Evolutionary conservation across 192 early-diverging fungal species (phyloP).

Genomic region (Backusella tuberculispora): DNA sequence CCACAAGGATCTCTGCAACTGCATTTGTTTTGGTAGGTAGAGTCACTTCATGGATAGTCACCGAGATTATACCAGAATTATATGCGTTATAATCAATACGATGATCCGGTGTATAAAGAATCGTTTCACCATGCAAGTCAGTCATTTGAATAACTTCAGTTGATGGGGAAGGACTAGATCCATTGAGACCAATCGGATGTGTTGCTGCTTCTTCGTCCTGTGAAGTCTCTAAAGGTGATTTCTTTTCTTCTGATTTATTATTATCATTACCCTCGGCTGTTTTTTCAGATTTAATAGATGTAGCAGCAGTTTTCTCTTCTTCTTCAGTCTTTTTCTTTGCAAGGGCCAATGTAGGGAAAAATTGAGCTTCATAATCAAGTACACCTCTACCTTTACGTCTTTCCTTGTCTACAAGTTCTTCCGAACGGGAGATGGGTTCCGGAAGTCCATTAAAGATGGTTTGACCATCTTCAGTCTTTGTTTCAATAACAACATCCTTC

Average conservation of each 20-base stretch:
- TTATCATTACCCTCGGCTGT: background rate
- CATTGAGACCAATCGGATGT: slow-evolving; percentile 1
- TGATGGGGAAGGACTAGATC: background rate
- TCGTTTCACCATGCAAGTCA: slow-evolving; percentile 41
- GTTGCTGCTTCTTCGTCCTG: background rate
- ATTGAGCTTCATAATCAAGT: background rate
- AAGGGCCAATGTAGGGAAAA: slow-evolving; percentile 21
- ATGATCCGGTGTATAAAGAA: slow-evolving; percentile 30
- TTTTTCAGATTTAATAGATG: background rate
- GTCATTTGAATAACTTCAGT: background rate
- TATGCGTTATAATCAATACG: slow-evolving; percentile 36
- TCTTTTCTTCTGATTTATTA: too few relatives aligned
- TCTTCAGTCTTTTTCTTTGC: background rate
- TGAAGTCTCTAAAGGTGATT: background rate
- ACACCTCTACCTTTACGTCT: slow-evolving; percentile 10
- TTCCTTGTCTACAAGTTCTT: slow-evolving; percentile 9
- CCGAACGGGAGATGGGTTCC: background rate
- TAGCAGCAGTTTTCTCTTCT: background rate
- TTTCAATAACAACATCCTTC: slow-evolving; percentile 58
- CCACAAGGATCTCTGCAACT: slow-evolving; percentile 54
- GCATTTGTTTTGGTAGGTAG: slow-evolving; percentile 21
- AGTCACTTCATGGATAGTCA: slow-evolving; percentile 51
- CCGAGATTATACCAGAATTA: slow-evolving; percentile 56
- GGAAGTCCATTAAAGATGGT: slow-evolving; percentile 30
- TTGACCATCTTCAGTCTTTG: slow-evolving; percentile 35